Base-by-base conservation (phyloP, 805 yeast species). In the Myxozyma lipomycoides region DNA sequence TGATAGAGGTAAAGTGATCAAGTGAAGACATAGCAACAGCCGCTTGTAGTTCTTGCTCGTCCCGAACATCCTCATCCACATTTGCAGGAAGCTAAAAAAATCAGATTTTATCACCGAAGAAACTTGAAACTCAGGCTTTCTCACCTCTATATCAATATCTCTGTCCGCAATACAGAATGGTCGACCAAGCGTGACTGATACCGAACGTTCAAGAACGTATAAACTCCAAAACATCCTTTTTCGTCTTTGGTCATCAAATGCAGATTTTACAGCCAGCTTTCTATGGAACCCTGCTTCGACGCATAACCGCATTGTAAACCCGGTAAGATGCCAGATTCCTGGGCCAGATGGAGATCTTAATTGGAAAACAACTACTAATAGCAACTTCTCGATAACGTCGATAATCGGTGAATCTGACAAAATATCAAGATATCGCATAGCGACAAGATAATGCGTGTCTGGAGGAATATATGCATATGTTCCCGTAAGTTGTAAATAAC, bases 281-380 rank as follows among this genome's bases (percentile, higher is more conserved):
- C 58, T 34, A 38, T 54, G 58, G 28, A 54, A 47, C 12, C 58
- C 58, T 12, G 58, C 55, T 23, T 54, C 58, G 17, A 54, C 45
- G 19, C 58, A 54, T 7, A 54, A 46, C 4, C 58, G 49, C 49
- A 52, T 40, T 22, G 43, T 48, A 38, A 54, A 54, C 2, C 58
- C 58, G 9, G 56, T 52, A 32, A 54, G 40, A 43, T 54, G 58
- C 58, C 58, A 54, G 21, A 54, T 54, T n/a, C 56, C 56, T 2
- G 58, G 56, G 2, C 58, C 56, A 17, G 49, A 40, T 3, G 58
- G 58, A 3, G 56, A 50, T 10, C 58, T 49, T 15, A 54, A 48
- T 34, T 54, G 58, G 38, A 47, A 54, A 21, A 54, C 52, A 3
- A 48, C 45, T 2, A 54, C 50, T 7, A 54, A 43, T 3, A 54